Evolutionary conservation across 768 basidiomycete genomes (phyloP).

Genomic region (Pleurotus tuber-regium): DNA sequence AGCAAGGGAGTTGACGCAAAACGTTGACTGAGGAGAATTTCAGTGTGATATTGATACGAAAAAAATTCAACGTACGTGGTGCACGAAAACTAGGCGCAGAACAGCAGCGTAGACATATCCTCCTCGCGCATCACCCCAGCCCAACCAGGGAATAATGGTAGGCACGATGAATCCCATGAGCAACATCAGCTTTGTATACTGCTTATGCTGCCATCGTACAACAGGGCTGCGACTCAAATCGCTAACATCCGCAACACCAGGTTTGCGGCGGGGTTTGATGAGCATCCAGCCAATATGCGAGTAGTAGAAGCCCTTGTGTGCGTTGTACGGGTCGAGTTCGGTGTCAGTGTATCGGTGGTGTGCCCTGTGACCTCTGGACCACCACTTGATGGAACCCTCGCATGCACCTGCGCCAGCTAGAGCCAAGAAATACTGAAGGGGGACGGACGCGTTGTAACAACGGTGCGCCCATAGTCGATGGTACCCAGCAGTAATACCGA

Average conservation of each 20-base stretch:
- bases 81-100: conserved; percentile 5
- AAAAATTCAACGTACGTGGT: conserved; percentile 2
- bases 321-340: conserved; percentile 93
- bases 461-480: conserved; percentile 97
- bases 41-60: neutral
- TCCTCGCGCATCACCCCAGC: conserved; percentile 84
- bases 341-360: conserved; percentile 97
- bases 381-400: conserved; percentile 97
- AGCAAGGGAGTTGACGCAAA: conserved; percentile 94
- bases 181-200: conserved; percentile 41
- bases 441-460: conserved; percentile 85
- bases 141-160: conserved; percentile 12
- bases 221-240: conserved; percentile 79
- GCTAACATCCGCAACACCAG: conserved; percentile 85
- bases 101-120: conserved; percentile 54
- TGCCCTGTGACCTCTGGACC: conserved; percentile 95
- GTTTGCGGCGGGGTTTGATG: conserved; percentile 83
- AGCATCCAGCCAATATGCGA: conserved; percentile 94
- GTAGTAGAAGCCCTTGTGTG: conserved; percentile 82
- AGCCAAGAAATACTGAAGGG: conserved; percentile 86
- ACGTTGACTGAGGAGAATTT: conserved; percentile 67
- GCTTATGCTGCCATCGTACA: conserved; percentile 83
- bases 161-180: conserved; percentile 8
- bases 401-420: conserved; percentile 87
- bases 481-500: conserved; percentile 92